Percentiles rank a stretch among this genome's conserved stretches.
Evolutionary conservation across 768 basidiomycete genomes (phyloP).

Genomic region (Imleria badia): DNA sequence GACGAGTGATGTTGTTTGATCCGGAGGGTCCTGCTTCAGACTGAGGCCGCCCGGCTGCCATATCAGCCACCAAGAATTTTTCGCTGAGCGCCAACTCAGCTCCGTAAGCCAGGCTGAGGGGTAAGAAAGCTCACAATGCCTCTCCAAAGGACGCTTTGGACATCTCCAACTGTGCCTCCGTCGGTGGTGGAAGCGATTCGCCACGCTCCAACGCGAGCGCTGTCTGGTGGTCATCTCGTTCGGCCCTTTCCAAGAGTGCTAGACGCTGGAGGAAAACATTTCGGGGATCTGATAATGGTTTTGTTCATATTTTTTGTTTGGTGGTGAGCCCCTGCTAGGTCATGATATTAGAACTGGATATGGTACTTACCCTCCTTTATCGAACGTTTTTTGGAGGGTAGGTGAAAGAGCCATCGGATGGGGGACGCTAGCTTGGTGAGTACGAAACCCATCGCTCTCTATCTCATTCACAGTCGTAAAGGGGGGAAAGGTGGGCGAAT

Average conservation of each 20-base stretch:
- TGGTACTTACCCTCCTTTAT: conserved; percentile 6
- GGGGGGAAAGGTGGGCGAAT: background rate
- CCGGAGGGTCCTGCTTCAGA: background rate
- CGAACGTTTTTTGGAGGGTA: background rate
- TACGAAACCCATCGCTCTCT: conserved; percentile 6
- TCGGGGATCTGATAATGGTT: conserved; percentile 8
- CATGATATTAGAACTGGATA: background rate
- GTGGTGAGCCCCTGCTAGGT: background rate
- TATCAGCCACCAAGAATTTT: conserved; percentile 14
- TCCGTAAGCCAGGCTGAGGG: background rate
- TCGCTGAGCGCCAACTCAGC: background rate
- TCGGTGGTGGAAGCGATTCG: conserved; percentile 17
- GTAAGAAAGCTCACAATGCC: conserved; percentile 6
- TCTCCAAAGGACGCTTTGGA: conserved; percentile 10
- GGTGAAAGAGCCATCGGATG: background rate
- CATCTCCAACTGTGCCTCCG: conserved; percentile 22
- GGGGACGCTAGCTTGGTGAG: conserved; percentile 1
- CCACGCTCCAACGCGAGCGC: conserved; percentile 37
- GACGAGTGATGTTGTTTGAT: background rate
- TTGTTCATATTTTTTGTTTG: no score
- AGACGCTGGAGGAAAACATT: background rate
- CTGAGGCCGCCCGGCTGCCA: background rate
- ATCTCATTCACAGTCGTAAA: no score
- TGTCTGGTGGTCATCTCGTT: conserved; percentile 16
- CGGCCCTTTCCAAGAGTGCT: conserved; percentile 13